Evolutionary conservation across 1,284 basidiomycete genomes (phyloP), one percentile per base, ranked within the genome.

Genomic region (Heterobasidion occidentale): DNA sequence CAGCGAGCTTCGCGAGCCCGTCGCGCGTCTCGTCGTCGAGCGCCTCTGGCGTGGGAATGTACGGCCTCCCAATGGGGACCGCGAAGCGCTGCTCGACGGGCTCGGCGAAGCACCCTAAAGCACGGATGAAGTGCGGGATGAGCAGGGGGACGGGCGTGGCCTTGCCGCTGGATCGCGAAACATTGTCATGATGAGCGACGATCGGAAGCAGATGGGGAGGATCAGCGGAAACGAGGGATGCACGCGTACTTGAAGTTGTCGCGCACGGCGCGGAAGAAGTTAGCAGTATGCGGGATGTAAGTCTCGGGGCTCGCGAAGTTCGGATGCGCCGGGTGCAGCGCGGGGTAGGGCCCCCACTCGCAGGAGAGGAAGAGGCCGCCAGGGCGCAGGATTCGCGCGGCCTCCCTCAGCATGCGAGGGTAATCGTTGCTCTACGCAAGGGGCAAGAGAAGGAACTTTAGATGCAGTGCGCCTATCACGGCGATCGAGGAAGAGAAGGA

Each of bases 341-440:
- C 60, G 5, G 80, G 70, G 50, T 62, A 68, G 44, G 73, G 71
- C 36, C 71, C 70, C 74, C 83, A 80, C 68, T 90, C 88, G 48
- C 76, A 77, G 4, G 83, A 81, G 15, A 86, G 64, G 66, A 88
- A 83, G 14, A 89, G 68, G 1, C 86, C 86, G 34, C 80, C 81
- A 2, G 79, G 78, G 46, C 81, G 78, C 15, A 89, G 70, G 51
- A 88, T 70, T 36, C 87, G 79, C 9, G 74, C 75, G 15, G 77
- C 75, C 65, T 89, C 84, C 33, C 67, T 65, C 35, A 88, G 63
- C 57, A 88, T 68, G 36, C 62, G 64, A 12, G 68, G 68, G 62
- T 81, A 86, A 63, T 81, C 70, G 36, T 65, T 66, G 14, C 80
- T 71, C 84, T 86, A 62, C 44, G 20, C 36, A 50, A 49, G 48